Evolutionary conservation across 2,329 filamentous ascomycete species (phyloP).

Genomic region (Fusarium piperis): DNA sequence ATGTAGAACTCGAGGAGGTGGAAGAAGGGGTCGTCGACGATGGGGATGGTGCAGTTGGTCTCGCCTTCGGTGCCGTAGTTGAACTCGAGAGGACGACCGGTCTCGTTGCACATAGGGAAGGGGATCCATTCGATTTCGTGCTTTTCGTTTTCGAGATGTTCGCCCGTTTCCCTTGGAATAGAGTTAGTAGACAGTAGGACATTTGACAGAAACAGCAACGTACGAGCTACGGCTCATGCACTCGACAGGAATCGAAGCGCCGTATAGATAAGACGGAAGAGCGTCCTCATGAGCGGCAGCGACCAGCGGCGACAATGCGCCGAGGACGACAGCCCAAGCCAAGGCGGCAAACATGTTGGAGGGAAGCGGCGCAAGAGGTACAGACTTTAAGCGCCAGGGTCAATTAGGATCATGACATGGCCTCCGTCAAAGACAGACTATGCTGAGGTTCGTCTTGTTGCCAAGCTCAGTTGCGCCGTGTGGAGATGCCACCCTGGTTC

Average conservation of each 20-base stretch:
- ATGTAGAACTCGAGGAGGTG: conserved; percentile 97
- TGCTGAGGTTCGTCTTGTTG: not conserved
- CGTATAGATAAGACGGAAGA: conserved; percentile 72
- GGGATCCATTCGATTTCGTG: conserved; percentile 92
- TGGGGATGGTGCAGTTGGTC: conserved; percentile 83
- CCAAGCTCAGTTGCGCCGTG: conserved; percentile 7
- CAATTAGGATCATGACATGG: conserved; percentile 32
- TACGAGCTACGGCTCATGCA: conserved; percentile 80
- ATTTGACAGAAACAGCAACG: conserved; percentile 45
- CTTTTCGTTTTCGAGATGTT: conserved; percentile 83
- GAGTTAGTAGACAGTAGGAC: not conserved
- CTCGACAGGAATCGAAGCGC: conserved; percentile 73
- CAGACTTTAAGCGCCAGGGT: conserved; percentile 15
- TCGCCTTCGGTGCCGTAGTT: conserved; percentile 85
- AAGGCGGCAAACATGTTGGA: conserved; percentile 29
- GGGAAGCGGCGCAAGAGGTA: conserved; percentile 1
- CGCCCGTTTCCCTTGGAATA: conserved; percentile 77
- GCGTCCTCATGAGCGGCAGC: conserved; percentile 51
- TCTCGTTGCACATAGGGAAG: conserved; percentile 92
- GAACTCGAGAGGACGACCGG: conserved; percentile 81
- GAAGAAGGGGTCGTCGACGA: conserved; percentile 82
- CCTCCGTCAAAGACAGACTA: not conserved
- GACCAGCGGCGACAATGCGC: conserved; percentile 41
- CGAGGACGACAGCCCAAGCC: conserved; percentile 30
- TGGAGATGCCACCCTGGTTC: conserved; percentile 42